Conservation (phyloP, 768 basidiomycete species). For the Tricholoma terreum region DNA sequence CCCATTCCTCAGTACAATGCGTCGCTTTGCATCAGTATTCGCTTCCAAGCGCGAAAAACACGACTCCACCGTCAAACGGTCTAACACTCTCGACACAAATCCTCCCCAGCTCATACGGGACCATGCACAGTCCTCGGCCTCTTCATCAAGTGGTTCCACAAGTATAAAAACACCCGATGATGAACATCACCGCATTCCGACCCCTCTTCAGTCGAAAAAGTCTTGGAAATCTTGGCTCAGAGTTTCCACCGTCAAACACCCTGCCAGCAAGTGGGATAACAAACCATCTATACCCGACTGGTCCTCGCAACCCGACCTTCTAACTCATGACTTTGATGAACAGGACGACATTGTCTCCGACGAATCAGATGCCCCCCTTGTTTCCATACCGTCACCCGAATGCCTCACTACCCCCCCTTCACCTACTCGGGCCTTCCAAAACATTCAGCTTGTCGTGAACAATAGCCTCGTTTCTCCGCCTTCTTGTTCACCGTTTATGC, state of each 20-base stretch:
- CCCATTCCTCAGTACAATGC: constrained; percentile 38
- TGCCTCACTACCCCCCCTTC: constrained; percentile 19
- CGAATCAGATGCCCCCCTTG: constrained; percentile 4
- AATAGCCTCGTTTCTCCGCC: constrained; percentile 44
- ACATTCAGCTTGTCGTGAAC: constrained; percentile 41
- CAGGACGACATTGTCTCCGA: constrained; percentile 15
- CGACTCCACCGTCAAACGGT: constrained; percentile 11
- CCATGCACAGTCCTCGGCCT: constrained; percentile 49
- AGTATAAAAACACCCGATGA: constrained; percentile 64
- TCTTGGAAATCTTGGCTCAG: constrained; percentile 57
- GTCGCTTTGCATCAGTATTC: constrained; percentile 63
- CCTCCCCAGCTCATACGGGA: constrained; percentile 21
- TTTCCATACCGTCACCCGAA: neutral
- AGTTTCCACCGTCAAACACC: constrained; percentile 15
- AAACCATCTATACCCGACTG: constrained; percentile 23
- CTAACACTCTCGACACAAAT: constrained; percentile 3
- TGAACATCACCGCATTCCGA: constrained; percentile 29
- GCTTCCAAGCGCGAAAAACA: constrained; percentile 41
- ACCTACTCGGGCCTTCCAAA: constrained; percentile 31
- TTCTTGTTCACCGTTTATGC: constrained; percentile 50
- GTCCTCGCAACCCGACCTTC: constrained; percentile 21
- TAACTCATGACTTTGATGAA: constrained; percentile 15
- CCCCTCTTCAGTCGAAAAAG: constrained; percentile 35
- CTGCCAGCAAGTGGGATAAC: constrained; percentile 13
- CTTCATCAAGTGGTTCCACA: constrained; percentile 61